Evolutionary conservation across 169 alveolate species (phyloP), one percentile per base, ranked within the genome.

Genomic region (Cryptosporidium meleagridis): DNA sequence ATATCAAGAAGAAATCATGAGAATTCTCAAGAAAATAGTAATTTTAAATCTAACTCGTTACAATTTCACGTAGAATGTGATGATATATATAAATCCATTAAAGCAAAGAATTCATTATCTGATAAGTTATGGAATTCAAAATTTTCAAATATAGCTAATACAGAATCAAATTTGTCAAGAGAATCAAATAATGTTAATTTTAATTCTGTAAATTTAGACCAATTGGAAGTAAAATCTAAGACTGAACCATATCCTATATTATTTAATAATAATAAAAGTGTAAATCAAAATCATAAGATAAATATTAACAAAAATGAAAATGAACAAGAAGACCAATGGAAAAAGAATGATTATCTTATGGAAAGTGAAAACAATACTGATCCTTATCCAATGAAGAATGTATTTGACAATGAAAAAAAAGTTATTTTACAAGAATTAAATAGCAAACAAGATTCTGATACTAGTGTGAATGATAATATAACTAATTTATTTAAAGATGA

Each of bases 181-280:
- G 51, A 18, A 23, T 53, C 41, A 12, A 8, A 6, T 31, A 41
- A 10, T 9, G n/a, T 26, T 5, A 21, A 45, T 41, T 9, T 26
- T 5, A 21, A 45, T 41, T 9, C 35, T n/a, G 14, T 4, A 9
- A 58, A 9, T 3, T 33, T 18, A 21, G 45, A 12, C 8, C 41
- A 55, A 18, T 31, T 18, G 0, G 55, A 73, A 10, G 31, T 51
- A 26, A 73, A 37, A 75, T 91, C 91, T 59, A 92, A 44, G 37
- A 84, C 70, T 58, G 92, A 45, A 61, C 89, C 80, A 87, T 89
- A 85, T 48, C 84, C 61, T 61, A 29, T 73, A 61, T 62, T 69
- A 75, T 85, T 65, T 59, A 91, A 51, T 51, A 70, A 8, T 45
- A 14, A 14, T 45, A 45, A 23, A 55, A 18, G 37, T 18, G 1